phyloP scores from a whole-genome alignment of 768 basidiomycete species.

The Russula dissimulans region DNA sequence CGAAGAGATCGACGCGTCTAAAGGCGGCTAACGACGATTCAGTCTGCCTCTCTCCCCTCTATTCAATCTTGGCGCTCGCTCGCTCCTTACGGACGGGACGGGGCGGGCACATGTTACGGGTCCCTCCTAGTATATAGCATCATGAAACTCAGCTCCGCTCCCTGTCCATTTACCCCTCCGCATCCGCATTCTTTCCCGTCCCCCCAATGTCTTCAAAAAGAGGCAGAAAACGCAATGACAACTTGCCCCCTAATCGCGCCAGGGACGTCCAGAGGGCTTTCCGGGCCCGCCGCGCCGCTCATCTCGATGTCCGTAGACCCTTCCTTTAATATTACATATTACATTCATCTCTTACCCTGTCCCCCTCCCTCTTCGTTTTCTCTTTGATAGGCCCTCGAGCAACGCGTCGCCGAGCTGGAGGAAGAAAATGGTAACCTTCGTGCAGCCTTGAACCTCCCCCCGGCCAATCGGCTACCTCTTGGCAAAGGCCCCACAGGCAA shows the following conservation, averaged over 20 bases:
- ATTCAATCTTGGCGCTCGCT: slow-evolving; percentile 19
- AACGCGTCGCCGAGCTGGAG: slow-evolving; percentile 74
- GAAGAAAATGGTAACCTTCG: slow-evolving; percentile 73
- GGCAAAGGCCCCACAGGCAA: slow-evolving; percentile 85
- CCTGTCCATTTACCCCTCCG: slow-evolving; percentile 28
- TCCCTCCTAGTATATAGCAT: slow-evolving; percentile 27
- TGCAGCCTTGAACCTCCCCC: slow-evolving; percentile 61
- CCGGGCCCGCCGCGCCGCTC: slow-evolving; percentile 79
- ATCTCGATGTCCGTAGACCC: slow-evolving; percentile 55
- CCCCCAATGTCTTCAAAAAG: slow-evolving; percentile 71
- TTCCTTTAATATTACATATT: not conserved
- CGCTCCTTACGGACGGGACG: slow-evolving; percentile 17
- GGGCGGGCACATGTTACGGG: slow-evolving; percentile 24
- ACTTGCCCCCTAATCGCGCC: slow-evolving; percentile 71
- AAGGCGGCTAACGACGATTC: slow-evolving; percentile 24
- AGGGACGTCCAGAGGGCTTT: slow-evolving; percentile 87
- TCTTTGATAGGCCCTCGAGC: slow-evolving; percentile 58
- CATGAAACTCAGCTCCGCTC: slow-evolving; percentile 24
- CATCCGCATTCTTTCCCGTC: slow-evolving; percentile 20
- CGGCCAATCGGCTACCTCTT: slow-evolving; percentile 59
- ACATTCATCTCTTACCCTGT: slow-evolving; percentile 19
- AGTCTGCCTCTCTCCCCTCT: not conserved
- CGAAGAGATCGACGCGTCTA: slow-evolving; percentile 25
- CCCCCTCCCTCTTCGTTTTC: slow-evolving; percentile 16
- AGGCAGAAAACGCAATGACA: slow-evolving; percentile 77